Conservation (phyloP, 1,284 basidiomycete genomes). For the Jaminaea rosea region DNA sequence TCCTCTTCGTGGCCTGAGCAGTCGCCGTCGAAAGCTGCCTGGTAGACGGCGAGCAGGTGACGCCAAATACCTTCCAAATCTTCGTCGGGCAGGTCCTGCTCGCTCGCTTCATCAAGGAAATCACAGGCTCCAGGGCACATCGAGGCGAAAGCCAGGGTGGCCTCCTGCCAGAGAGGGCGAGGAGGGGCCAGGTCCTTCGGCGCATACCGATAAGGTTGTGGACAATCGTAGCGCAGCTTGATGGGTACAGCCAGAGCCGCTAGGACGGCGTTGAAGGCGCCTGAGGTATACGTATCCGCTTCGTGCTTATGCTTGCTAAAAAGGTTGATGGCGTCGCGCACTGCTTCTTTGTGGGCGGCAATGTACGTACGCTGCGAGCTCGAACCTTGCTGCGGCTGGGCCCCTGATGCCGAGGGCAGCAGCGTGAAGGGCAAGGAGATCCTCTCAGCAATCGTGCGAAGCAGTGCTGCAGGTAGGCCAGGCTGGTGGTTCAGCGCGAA, state of each 20-base stretch:
- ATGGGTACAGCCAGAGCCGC: constrained; percentile 61
- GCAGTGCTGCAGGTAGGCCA: constrained; percentile 62
- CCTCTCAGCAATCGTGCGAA: constrained; percentile 75
- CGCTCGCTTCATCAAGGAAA: constrained; percentile 3
- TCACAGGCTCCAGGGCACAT: constrained; percentile 14
- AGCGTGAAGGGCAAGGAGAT: constrained; percentile 68
- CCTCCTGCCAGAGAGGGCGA: constrained; percentile 24
- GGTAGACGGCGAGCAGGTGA: constrained; percentile 72
- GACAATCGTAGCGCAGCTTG: constrained; percentile 89
- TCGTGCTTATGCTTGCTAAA: constrained; percentile 56
- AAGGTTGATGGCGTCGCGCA: constrained; percentile 69
- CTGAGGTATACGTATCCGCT: constrained; percentile 64
- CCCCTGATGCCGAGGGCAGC: not conserved
- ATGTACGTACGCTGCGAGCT: constrained; percentile 81
- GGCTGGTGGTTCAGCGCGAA: constrained; percentile 55
- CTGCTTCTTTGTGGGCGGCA: constrained; percentile 72
- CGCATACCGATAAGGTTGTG: too few species aligned
- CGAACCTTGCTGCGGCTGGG: constrained; percentile 36
- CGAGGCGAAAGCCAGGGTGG: constrained; percentile 21
- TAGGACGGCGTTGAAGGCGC: constrained; percentile 72
- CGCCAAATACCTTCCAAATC: constrained; percentile 71
- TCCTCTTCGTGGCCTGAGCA: constrained; percentile 66
- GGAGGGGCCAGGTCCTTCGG: not conserved
- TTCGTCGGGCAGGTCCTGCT: constrained; percentile 54
- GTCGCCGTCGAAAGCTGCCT: constrained; percentile 72